Percentiles rank a stretch among this genome's conserved stretches.
These are phyloP conservation scores for Backusella sp. DNA, from an alignment of 192 early-diverging fungal species.

Conservation along the genomic window DNA sequence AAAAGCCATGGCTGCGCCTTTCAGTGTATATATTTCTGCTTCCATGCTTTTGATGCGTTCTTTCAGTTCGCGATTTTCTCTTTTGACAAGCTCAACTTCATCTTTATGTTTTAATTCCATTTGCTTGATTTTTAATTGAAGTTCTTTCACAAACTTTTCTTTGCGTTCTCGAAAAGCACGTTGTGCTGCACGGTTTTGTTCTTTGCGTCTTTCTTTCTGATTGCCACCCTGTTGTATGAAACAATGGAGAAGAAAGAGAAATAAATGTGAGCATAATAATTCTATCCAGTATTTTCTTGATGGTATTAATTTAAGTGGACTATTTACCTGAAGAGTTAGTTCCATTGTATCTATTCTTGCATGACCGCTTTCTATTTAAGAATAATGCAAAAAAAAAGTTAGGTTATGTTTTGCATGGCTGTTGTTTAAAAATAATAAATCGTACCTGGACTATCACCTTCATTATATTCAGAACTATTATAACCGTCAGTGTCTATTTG, in stretches of 20 bases:
- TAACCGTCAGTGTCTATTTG: neutral
- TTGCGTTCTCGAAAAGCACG: conserved; percentile 67
- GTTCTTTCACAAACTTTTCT: conserved; percentile 71
- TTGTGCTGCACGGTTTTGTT: conserved; percentile 29
- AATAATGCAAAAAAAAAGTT: neutral
- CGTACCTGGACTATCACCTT: neutral
- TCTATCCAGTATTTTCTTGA: neutral
- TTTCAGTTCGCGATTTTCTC: conserved; percentile 52
- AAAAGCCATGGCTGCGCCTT: conserved; percentile 51
- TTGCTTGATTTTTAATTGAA: conserved; percentile 72
- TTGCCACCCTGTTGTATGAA: neutral
- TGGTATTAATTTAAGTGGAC: neutral
- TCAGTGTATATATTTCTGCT: conserved; percentile 52
- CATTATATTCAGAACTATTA: neutral
- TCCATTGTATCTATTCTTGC: neutral
- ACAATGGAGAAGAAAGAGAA: neutral
- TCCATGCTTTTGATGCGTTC: conserved; percentile 49
- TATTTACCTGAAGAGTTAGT: neutral
- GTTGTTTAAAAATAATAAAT: neutral
- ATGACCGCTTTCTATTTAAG: conserved; percentile 1
- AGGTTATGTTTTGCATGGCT: neutral
- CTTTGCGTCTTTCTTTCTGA: conserved; percentile 28
- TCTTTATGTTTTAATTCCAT: conserved; percentile 55
- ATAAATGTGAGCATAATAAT: neutral
- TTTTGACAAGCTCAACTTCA: conserved; percentile 38